Percentiles rank a stretch among this genome's conserved stretches.
These are phyloP conservation scores for Smittium mucronatum DNA, from an alignment of 371 early-diverging fungal genomes.

Conservation along the genomic window DNA sequence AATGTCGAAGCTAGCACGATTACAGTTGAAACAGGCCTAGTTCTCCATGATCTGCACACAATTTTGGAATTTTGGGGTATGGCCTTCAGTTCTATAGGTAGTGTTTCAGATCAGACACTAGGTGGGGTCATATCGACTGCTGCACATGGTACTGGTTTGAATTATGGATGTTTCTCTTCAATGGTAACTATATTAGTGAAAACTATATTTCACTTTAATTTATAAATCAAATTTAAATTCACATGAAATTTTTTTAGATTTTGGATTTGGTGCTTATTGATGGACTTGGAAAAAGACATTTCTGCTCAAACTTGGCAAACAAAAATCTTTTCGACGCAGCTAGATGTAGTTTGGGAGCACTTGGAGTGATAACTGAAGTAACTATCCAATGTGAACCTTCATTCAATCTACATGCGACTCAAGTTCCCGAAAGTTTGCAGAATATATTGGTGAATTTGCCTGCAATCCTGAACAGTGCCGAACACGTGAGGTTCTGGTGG, in stretches of 20 bases:
- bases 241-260: conserved; percentile 29
- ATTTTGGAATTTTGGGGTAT: conserved; percentile 43
- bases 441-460: conserved; percentile 43
- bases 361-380: conserved; percentile 61
- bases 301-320: conserved; percentile 37
- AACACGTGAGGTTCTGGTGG: conserved; percentile 79
- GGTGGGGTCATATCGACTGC: conserved; percentile 68
- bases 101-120: conserved; percentile 70
- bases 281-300: conserved; percentile 37
- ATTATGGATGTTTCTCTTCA: conserved; percentile 51
- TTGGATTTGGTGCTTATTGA: conserved; percentile 43
- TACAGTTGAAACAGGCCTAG: conserved; percentile 63
- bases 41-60: conserved; percentile 45
- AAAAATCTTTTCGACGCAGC: conserved; percentile 53
- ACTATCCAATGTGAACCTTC: conserved; percentile 57
- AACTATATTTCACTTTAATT: no score
- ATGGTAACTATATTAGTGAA: conserved; percentile 38
- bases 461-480: conserved; percentile 45
- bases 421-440: conserved; percentile 38
- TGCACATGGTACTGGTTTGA: conserved; percentile 68
- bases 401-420: conserved; percentile 51
- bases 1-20: conserved; percentile 35
- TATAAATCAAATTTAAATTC: not conserved
- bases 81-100: conserved; percentile 61
- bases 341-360: conserved; percentile 55